These are phyloP conservation scores for Papilionanthe hybrid DNA, from an alignment of 116 monocot genomes.

Conservation along the genomic window DNA sequence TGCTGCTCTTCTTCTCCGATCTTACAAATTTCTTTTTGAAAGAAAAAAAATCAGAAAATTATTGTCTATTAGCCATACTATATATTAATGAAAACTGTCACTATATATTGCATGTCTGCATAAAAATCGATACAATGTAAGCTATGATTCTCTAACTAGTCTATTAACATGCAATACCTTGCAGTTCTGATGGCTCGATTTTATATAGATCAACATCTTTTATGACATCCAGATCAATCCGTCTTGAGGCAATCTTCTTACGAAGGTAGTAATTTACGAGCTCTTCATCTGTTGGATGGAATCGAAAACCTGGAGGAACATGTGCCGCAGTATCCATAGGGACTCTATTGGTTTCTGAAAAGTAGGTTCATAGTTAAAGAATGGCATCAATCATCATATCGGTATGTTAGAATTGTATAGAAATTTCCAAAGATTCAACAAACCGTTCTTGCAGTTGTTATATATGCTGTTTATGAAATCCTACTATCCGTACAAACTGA, in stretches of 20 bases:
- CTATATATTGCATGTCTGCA: too few relatives aligned
- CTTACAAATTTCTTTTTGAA: slow-evolving; percentile 15
- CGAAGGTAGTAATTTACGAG: slow-evolving; percentile 41
- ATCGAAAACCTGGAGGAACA: slow-evolving; percentile 84
- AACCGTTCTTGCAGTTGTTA: not conserved
- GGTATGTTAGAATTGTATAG: not conserved
- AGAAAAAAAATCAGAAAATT: not conserved
- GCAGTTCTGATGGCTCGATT: slow-evolving; percentile 38
- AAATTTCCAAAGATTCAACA: too few relatives aligned
- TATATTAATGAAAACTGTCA: not conserved
- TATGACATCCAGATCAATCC: slow-evolving; percentile 35
- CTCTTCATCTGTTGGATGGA: slow-evolving; percentile 56
- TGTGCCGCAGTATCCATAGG: slow-evolving; percentile 52
- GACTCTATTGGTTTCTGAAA: not conserved
- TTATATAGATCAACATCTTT: slow-evolving; percentile 41
- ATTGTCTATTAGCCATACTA: not conserved
- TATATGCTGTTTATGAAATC: too few relatives aligned
- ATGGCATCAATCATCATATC: not conserved
- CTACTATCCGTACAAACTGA: too few relatives aligned
- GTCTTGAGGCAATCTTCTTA: slow-evolving; percentile 31
- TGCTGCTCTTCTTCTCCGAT: slow-evolving; percentile 22
- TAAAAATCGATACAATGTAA: not conserved
- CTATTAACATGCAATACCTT: slow-evolving; percentile 16
- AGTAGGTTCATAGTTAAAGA: too few relatives aligned
- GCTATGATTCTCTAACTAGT: not conserved